phyloP scores from a whole-genome alignment of 306 rosid genomes.

The Rosa lucieae region DNA sequence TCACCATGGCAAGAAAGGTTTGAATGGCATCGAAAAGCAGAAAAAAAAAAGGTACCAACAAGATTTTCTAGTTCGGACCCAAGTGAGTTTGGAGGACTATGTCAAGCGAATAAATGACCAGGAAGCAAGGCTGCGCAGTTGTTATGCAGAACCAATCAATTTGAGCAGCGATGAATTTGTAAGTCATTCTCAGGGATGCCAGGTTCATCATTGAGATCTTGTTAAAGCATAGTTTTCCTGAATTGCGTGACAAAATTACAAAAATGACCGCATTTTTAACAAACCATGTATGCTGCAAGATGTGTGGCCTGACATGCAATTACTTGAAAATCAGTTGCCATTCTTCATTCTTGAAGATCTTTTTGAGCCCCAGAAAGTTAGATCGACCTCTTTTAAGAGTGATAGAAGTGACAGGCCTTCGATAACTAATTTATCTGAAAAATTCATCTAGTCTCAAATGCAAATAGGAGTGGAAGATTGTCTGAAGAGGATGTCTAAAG shows the following conservation, averaged over 20 bases:
- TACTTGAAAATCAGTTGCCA: too few species aligned
- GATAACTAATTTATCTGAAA: too few species aligned
- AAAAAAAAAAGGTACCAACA: slow-evolving; percentile 7
- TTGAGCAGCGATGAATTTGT: slow-evolving; percentile 8
- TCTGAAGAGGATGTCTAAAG: too few species aligned
- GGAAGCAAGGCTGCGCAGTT: neutral
- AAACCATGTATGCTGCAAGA: too few species aligned
- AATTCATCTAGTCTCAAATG: too few species aligned
- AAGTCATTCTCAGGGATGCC: slow-evolving; percentile 22
- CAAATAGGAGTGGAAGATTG: too few species aligned
- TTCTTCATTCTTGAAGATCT: too few species aligned
- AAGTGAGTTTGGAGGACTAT: neutral
- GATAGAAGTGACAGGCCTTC: too few species aligned
- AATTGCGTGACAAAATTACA: neutral
- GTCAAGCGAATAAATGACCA: neutral
- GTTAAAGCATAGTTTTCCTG: neutral
- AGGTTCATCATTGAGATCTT: slow-evolving; percentile 17
- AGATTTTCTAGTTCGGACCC: slow-evolving; percentile 6
- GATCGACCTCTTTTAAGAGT: too few species aligned
- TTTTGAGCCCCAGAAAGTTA: too few species aligned
- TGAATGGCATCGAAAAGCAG: slow-evolving; percentile 24
- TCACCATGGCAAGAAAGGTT: slow-evolving; percentile 23
- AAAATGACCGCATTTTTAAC: too few species aligned
- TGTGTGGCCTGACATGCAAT: too few species aligned
- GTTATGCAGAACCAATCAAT: slow-evolving; percentile 8